Conservation (phyloP, 148 eudicot genomes). For the Gaultheria prostrata region DNA sequence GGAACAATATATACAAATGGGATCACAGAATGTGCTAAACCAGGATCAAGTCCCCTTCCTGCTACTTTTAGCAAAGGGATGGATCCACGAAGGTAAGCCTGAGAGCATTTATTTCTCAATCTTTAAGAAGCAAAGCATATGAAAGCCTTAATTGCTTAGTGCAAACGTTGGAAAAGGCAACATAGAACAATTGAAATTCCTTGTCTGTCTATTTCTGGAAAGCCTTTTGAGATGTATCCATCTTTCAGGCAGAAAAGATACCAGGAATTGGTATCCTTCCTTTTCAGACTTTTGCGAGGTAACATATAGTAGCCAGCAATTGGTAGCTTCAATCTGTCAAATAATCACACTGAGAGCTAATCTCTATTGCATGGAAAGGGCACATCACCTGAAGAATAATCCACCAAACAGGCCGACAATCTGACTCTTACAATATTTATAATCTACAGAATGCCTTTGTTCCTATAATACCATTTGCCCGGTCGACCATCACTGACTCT, state of each 20-base stretch:
- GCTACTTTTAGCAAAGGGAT: not conserved
- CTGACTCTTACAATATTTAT: not conserved
- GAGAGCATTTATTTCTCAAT: not conserved
- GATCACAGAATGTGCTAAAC: not conserved
- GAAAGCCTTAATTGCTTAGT: not conserved
- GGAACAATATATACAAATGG: not conserved
- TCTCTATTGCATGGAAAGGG: not conserved
- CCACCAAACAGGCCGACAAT: not conserved
- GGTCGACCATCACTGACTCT: no score
- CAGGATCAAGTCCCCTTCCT: not conserved
- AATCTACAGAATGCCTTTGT: not conserved
- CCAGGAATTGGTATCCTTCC: not conserved
- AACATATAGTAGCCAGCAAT: not conserved
- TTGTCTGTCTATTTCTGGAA: not conserved
- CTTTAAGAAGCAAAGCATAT: not conserved
- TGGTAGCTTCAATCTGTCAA: not conserved
- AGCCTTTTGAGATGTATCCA: not conserved
- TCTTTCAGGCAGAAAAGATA: not conserved
- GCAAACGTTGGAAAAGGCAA: not conserved
- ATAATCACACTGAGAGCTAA: not conserved
- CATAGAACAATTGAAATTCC: not conserved
- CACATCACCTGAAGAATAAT: conserved; percentile 2
- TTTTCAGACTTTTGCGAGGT: not conserved
- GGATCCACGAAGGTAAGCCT: not conserved
- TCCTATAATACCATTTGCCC: not conserved